Evolutionary conservation across 805 yeast species (phyloP), one percentile per base, ranked within the genome.

Genomic region (Kockiozyma suomiensis): DNA sequence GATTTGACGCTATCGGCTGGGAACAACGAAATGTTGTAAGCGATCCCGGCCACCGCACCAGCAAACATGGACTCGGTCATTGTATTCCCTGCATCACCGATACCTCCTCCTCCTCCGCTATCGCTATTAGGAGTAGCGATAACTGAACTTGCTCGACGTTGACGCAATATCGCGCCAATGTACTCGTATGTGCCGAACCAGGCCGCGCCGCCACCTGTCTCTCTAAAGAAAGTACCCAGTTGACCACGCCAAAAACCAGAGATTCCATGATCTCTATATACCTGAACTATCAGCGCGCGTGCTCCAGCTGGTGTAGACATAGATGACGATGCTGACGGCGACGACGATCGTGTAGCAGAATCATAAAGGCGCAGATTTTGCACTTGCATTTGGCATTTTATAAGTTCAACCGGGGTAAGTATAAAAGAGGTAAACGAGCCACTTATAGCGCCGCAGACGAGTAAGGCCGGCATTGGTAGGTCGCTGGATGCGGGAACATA

Each of bases 171-270:
- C 1, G 68, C 68, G 21, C 76, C 72, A 6, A 81, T 74, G 47
- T 79, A 75, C 70, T 91, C 97, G 72, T 91, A 91, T 19, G 94
- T 83, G 0, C 96, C 92, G 75, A 92, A 92, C 97, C 97, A 92
- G 1, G 93, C 85, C 3, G 96, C 89, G 1, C 97, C 88, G 7
- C 97, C 97, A 30, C 91, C 86, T 41, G 89, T 81, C 71, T 92
- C 98, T 68, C 97, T 81, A 1, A 88, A 63, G 49, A 90, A 74
- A 0, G 98, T 92, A 21, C 94, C 85, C 0, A 85, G 76, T 66
- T 91, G 91, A 1, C 98, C 98, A 64, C 82, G 82, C 96, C 97
- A 92, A 61, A 92, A 78, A 0, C 97, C 97, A 8, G 67, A 45
- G 0, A 89, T 4, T 0, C 97, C 97, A 17, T 80, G 78, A 2